Evolutionary conservation across 148 eudicot genomes (phyloP), one percentile per base, ranked within the genome.

Genomic region (Dianthus caryophyllus): DNA sequence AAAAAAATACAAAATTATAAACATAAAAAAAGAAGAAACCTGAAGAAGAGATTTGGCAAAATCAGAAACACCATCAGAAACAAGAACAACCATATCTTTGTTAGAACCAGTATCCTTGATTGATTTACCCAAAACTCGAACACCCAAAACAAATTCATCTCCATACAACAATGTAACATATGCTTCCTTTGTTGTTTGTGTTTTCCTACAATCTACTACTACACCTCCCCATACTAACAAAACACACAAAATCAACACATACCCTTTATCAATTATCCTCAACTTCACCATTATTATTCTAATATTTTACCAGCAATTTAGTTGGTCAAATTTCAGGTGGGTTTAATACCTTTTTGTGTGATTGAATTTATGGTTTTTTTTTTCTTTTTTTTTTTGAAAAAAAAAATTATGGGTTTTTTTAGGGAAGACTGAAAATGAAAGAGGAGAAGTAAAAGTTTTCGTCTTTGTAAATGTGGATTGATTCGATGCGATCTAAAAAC

Each of bases 81-180:
- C 97, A 71, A 91, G 73, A 79, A 82, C 90, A 24, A 91, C 96
- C 90, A 88, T 88, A 38, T 91, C 91, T 73, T 84, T 88, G 29
- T 75, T 76, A 5, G 97, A 84, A 31, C 88, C 83, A 0, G 88
- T 86, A 49, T 91, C 91, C 6, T 76, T 75, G 61, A 91, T 91
- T 11, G 97, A 91, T 67, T 84, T 88, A 27, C 97, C 97, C 13
- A 91, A 67, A 33, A 91, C 97, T 61, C 97, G 75, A 61, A 86
- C 96, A 14, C 97, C 97, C 72, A 91, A 80, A 39, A 91, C 71
- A 76, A 91, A 88, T 73, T 91, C 96, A 76, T 91, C 97, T 22
- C 97, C 97, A 61, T 91, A 91, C 12, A 91, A 77, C 61, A 91
- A 84, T 4, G 97, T 91, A 38, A 91, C 97, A 65, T 91, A 91